Base-by-base conservation (phyloP, 1,284 basidiomycete species). In the Kwoniella shivajii region DNA sequence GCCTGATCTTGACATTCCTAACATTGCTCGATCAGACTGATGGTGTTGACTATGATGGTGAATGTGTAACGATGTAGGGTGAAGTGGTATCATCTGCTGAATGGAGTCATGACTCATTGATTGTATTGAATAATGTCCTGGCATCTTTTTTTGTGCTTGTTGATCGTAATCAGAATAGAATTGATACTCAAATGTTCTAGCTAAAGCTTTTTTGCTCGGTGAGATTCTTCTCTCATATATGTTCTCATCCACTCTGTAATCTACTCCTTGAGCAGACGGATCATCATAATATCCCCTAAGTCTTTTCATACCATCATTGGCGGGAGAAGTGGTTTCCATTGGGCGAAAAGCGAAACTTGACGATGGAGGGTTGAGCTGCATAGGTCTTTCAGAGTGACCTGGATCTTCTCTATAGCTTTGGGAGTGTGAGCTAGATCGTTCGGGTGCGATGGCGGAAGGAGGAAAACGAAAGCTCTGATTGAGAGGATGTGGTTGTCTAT, bases 391-490 rank as follows among this genome's bases (percentile, higher is more conserved):
- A 51, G 29, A 11, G n/a, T 51, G 50, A 2, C 30, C 41, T 2
- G 18, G 27, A 11, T 43, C 39, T 1, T 9, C n/a, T 38, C n/a
- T 22, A 9, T 31, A 6, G 0, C 36, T 1, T 18, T 27, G 48
- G 27, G 51, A 43, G 20, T 46, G 41, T 9, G 51, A 53, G 16
- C 33, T 20, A 14, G 39, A 51, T 34, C 30, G 27, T 20, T 36
- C 30, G 1, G 51, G 44, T 1, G 39, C 14, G 27, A 45, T 29
- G 18, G 43, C 13, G n/a, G 45, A 18, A n/a, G 45, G 47, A 3
- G 53, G 48, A 30, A 58, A 52, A 24, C 53, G 53, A 24, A 45
- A 59, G 22, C 55, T 51, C 34, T 37, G 57, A 44, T 59, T 52
- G 16, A 55, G 49, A 27, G 56, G 44, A 46, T 54, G 56, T 16